phyloP scores from a whole-genome alignment of 371 early-diverging fungal genomes.

The Paraphysoderma sedebokerense region DNA sequence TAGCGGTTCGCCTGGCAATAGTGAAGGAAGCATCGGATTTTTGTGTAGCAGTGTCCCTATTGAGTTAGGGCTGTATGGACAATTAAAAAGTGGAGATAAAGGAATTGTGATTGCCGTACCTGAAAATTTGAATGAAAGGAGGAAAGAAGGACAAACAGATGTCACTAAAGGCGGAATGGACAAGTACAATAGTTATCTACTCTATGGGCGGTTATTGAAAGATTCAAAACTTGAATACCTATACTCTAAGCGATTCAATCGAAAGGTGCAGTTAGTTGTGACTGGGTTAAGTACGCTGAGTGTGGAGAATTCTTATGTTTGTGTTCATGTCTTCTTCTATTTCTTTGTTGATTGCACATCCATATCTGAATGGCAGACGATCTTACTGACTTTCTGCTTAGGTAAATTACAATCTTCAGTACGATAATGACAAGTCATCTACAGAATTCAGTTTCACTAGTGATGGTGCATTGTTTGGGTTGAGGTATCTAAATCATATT shows the following conservation, averaged over 20 bases:
- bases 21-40: too few relatives aligned
- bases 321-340: not conserved
- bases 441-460: slow-evolving; percentile 57
- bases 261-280: slow-evolving; percentile 37
- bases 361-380: not conserved
- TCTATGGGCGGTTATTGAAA: too few relatives aligned
- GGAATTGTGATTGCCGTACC: too few relatives aligned
- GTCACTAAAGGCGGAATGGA: too few relatives aligned
- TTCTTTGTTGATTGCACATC: not conserved
- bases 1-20: too few relatives aligned
- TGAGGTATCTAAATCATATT: slow-evolving; percentile 56
- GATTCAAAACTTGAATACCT: slow-evolving; percentile 61
- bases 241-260: slow-evolving; percentile 39
- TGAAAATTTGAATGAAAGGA: too few relatives aligned
- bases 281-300: slow-evolving; percentile 48
- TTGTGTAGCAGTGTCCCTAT: too few relatives aligned
- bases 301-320: not conserved
- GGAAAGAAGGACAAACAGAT: too few relatives aligned
- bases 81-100: too few relatives aligned
- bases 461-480: slow-evolving; percentile 54
- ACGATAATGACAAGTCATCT: slow-evolving; percentile 53
- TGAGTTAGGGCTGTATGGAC: too few relatives aligned
- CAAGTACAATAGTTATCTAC: too few relatives aligned
- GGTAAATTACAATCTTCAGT: slow-evolving; percentile 51
- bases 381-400: slow-evolving; percentile 10